A percentile compares a stretch with the other conserved stretches of the same genome.
Conservation (phyloP, 768 basidiomycete genomes). For the Pleurotus eryngii region DNA sequence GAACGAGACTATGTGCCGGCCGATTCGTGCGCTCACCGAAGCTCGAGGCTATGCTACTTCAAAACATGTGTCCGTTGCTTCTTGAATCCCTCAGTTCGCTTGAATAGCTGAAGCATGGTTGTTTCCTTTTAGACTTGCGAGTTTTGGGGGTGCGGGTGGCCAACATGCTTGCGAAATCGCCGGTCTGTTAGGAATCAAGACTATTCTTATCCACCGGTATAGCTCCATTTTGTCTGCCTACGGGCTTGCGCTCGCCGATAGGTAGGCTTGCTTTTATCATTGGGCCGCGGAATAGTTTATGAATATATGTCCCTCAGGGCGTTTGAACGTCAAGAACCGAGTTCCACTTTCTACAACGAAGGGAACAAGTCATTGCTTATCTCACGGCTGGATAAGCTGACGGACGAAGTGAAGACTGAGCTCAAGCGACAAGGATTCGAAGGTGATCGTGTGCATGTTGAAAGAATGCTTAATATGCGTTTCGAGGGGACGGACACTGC, state of each 20-base stretch:
- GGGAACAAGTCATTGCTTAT: conserved; percentile 53
- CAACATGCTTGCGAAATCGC: conserved; percentile 96
- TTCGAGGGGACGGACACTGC: conserved; percentile 94
- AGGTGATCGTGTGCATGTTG: conserved; percentile 64
- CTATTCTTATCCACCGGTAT: conserved; percentile 84
- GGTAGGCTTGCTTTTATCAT: conserved; percentile 26
- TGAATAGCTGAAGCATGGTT: conserved; percentile 1
- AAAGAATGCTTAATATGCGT: conserved; percentile 88
- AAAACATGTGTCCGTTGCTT: conserved; percentile 55
- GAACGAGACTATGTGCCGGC: conserved; percentile 95
- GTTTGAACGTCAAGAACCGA: conserved; percentile 87
- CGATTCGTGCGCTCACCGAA: conserved; percentile 89
- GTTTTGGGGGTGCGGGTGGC: conserved; percentile 88
- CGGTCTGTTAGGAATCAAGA: conserved; percentile 78
- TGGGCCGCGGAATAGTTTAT: background rate
- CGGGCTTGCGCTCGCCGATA: conserved; percentile 87
- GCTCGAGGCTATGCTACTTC: conserved; percentile 82
- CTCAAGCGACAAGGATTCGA: conserved; percentile 82
- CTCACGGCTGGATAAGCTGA: conserved; percentile 67
- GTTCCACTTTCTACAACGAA: conserved; percentile 71
- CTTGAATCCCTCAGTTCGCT: background rate
- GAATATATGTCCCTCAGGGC: conserved; percentile 44
- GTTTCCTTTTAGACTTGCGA: conserved; percentile 57
- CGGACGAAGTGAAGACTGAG: conserved; percentile 57
- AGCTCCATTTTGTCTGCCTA: conserved; percentile 94